Evolutionary conservation across 257 asterid species (phyloP), one percentile per base, ranked within the genome.

Genomic region (Solanum lycopersicoides): DNA sequence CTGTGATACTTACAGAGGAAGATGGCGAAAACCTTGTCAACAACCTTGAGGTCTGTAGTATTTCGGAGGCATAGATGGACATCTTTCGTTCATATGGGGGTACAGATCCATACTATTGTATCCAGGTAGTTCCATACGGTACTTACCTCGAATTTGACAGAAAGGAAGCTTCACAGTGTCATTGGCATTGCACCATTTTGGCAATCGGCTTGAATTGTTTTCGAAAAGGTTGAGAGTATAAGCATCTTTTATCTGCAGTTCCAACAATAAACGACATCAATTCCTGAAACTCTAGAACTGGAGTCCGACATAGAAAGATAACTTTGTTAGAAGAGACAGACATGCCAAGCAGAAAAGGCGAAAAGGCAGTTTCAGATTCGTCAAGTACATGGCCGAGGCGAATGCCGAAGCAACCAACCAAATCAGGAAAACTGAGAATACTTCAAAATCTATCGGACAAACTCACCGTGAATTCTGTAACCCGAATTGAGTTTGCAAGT

Each of bases 391-490:
- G 20, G 1, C 41, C 1, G 16, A 79, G 41, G 84, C 28, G 28
- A 79, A 79, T 79, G 56, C 25, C 65, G 5, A 16, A 45, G 39
- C 23, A 79, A 79, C 42, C 42, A 25, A 45, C 66, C 28, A 10
- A 44, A 45, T 28, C 13, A 13, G 21, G 84, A 53, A 79, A 47
- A 14, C 12, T 14, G 28, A 53, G 25, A 73, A 42, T 14, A 69
- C 75, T 28, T 68, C 53, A 37, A 63, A 82, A 75, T 20, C 28
- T 60, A 53, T 41, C 60, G 20, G 65, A 87, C 65, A 85, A 41
- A 93, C 98, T 93, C 69, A 96, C 99, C 80, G 99, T 96, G 89
- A 96, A 96, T 93, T 96, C 99, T 6, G 99, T 94, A 86, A 93
- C 99, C 93, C 94, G 94, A 88, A 96, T 91, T 60, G 98, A 91